Evolutionary conservation across 495 filamentous ascomycete genomes (phyloP), one percentile per base, ranked within the genome.

Genomic region (Penicillium roqueforti): DNA sequence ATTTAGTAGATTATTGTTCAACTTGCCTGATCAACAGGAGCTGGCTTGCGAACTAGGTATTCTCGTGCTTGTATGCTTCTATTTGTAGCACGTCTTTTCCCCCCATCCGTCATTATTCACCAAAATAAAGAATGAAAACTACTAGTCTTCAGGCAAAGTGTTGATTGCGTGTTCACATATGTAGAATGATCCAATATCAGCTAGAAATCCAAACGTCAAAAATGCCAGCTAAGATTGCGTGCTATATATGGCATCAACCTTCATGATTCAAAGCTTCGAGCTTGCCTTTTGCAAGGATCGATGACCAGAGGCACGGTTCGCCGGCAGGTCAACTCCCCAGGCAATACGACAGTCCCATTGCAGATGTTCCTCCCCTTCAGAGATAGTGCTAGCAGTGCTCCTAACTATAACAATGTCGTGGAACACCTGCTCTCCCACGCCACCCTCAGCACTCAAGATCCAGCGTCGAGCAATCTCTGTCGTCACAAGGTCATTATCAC

Each of bases 281-380:
- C 28, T 25, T 1, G 53, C 28, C 18, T 49, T 55, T 42, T 55
- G 53, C 45, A 55, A 55, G n/a, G 58, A 62, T 3, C 67, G 60
- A 58, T 72, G 67, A 19, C 69, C 67, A 26, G 54, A 47, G 14
- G 66, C 67, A 14, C 61, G 37, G 41, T 46, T 48, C 1, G 43
- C 46, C 0, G 67, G 67, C 38, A 72, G 44, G 20, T 72, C 69
- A 47, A 63, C 52, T 1, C 61, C 62, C 67, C 67, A 72, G 6
- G 65, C 69, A 49, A 72, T 68, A 1, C 61, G 58, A 23, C 65
- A 66, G 31, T 72, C 69, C 66, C 66, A 67, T 22, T 61, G 56
- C 25, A 70, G 34, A 62, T 61, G 48, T 3, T 64, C 64, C 19
- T 65, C 54, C 0, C 28, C 53, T 14, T n/a, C 19, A 37, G 26